phyloP scores from a whole-genome alignment of 805 yeast genomes.

The Kuraishia borneana region DNA sequence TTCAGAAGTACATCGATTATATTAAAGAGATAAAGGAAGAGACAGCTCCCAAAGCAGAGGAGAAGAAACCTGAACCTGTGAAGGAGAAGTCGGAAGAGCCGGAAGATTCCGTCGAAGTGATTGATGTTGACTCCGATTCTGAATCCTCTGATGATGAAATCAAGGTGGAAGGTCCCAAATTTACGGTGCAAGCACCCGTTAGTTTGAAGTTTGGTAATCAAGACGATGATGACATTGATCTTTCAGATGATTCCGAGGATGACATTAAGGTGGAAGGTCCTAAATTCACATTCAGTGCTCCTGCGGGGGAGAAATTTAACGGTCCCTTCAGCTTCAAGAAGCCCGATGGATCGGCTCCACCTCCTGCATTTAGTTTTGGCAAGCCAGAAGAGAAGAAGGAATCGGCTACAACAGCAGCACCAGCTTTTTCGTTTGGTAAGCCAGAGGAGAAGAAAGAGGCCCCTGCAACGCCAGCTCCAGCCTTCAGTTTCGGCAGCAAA shows the following conservation, averaged over 20 bases:
- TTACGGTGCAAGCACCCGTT: slow-evolving; percentile 36
- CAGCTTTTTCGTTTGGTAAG: slow-evolving; percentile 11
- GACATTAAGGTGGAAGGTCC: slow-evolving; percentile 70
- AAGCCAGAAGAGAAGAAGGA: not conserved
- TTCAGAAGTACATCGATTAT: slow-evolving; percentile 49
- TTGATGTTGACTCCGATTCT: slow-evolving; percentile 16
- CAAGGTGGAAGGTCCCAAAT: slow-evolving; percentile 63
- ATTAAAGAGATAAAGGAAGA: slow-evolving; percentile 24
- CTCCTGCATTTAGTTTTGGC: not conserved
- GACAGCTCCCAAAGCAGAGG: slow-evolving; percentile 2
- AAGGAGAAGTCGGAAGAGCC: slow-evolving; percentile 1
- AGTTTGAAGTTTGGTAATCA: slow-evolving; percentile 30
- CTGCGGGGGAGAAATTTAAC: slow-evolving; percentile 18
- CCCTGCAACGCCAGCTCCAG: slow-evolving; percentile 12
- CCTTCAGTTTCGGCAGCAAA: slow-evolving; percentile 14
- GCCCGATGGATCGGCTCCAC: slow-evolving; percentile 1
- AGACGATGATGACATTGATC: slow-evolving; percentile 15
- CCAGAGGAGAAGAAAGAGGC: slow-evolving; percentile 9
- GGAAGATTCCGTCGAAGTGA: slow-evolving; percentile 5
- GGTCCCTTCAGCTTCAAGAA: slow-evolving; percentile 17
- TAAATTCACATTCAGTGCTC: slow-evolving; percentile 34
- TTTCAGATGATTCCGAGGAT: slow-evolving; percentile 43
- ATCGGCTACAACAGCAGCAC: slow-evolving; percentile 3
- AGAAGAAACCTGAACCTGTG: not conserved
- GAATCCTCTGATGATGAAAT: slow-evolving; percentile 42